Conservation (phyloP, 2,329 filamentous ascomycete genomes). For the Helicocarpus griseus region DNA sequence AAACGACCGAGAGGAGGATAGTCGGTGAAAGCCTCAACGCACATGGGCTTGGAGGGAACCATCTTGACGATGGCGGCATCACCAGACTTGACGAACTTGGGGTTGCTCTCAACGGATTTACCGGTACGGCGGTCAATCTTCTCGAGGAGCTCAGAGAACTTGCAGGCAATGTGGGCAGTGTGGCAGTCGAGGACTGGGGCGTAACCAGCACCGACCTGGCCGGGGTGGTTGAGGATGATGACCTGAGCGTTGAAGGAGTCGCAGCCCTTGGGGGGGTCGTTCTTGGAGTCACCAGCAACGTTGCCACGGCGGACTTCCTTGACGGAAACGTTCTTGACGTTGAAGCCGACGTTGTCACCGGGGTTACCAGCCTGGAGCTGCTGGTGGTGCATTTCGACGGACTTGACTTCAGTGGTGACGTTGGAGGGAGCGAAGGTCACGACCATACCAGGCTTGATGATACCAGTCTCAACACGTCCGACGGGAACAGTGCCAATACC, state of each 20-base stretch:
- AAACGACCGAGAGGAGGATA: slow-evolving; percentile 99
- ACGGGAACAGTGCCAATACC: slow-evolving; percentile 99
- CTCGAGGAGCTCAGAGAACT: slow-evolving; percentile 98
- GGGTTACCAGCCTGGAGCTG: slow-evolving; percentile 90
- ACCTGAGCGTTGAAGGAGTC: slow-evolving; percentile 99
- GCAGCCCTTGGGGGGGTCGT: slow-evolving; percentile 82
- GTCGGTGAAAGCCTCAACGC: slow-evolving; percentile 99
- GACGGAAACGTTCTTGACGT: slow-evolving; percentile 99
- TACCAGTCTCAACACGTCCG: slow-evolving; percentile 99
- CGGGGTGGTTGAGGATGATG: slow-evolving; percentile 99
- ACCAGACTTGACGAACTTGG: slow-evolving; percentile 99
- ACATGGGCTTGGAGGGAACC: slow-evolving; percentile 99
- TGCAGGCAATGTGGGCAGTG: slow-evolving; percentile 99
- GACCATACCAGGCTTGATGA: slow-evolving; percentile 73
- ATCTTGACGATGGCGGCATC: slow-evolving; percentile 99
- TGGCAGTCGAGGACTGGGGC: slow-evolving; percentile 99
- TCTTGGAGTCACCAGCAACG: slow-evolving; percentile 99
- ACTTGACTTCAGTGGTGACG: slow-evolving; percentile 99
- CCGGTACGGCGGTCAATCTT: slow-evolving; percentile 99
- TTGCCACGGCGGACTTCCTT: slow-evolving; percentile 99
- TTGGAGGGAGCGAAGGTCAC: slow-evolving; percentile 97
- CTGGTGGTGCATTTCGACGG: slow-evolving; percentile 99
- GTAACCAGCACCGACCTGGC: slow-evolving; percentile 98
- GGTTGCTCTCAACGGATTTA: slow-evolving; percentile 81
- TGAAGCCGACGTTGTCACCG: slow-evolving; percentile 99